Evolutionary conservation across 2,329 filamentous ascomycete species (phyloP), one percentile per base, ranked within the genome.

Genomic region (Cladophialophora exuberans): DNA sequence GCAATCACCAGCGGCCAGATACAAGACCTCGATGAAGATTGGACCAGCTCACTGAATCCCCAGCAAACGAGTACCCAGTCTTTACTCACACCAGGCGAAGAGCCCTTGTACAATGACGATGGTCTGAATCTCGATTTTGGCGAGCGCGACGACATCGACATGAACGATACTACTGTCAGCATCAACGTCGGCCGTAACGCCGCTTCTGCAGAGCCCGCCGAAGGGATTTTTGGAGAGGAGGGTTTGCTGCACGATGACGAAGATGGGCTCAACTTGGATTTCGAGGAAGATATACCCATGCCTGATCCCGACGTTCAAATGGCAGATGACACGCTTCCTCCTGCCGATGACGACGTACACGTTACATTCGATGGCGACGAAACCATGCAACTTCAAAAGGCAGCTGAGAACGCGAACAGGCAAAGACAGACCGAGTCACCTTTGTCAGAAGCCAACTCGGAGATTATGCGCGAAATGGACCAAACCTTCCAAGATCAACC

Each of bases 141-240:
- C 63, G 79, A 94, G 58, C 78, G 80, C 55, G 79, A 82, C 23
- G 77, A 83, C 57, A 78, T 83, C 60, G 86, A 85, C 62, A 77
- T 90, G 62, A 81, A 90, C 57, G 83, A 81, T 28, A 81, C 84
- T 48, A 73, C 78, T 52, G 73, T 77, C 57, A 94, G 86, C 66
- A 86, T 97, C 55, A 94, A 99, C 85, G 80, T 90, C 64, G 94
- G 93, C 67, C 88, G 93, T 85, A 87, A 96, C 64, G 92, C 89
- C 17, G 86, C 89, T 3, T 79, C 83, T 13, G 79, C 87, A 20
- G 80, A 83, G 41, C 77, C 84, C 1, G 74, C 89, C 61, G 86
- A 89, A 33, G 85, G 92, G 49, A 69, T 79, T 33, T 61, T 67
- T 18, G 67, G 69, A 30, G 79, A 80, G 41, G 81, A 82, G 55